Base-by-base conservation (phyloP, 495 filamentous ascomycete species). In the Neurospora sp. region DNA sequence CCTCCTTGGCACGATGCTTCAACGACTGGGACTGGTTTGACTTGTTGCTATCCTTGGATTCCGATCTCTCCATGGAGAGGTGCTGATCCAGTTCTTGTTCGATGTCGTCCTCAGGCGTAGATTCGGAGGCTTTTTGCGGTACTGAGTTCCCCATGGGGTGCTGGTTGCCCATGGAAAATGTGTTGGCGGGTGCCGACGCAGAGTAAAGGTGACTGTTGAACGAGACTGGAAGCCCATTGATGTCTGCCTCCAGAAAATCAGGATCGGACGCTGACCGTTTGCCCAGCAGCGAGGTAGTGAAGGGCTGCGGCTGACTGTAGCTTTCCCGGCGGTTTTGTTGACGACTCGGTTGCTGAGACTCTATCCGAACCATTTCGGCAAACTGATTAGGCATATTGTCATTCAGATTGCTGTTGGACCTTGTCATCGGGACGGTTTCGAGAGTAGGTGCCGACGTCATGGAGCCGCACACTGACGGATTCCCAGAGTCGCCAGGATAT, bases 381-480 rank as follows among this genome's bases (percentile, higher is more conserved):
- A 85, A 81, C 71, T 79, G 82, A 70, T 77, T 77, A 2, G 78
- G 75, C 10, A 83, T 76, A 62, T 77, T 81, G 71, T 84, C 83
- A 74, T 83, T 82, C 59, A 84, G 69, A 37, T 72, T 74, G 75
- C 85, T 86, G 72, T 83, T 84, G 48, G 81, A 79, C 54, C 85
- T 79, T 2, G 81, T 83, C 85, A 86, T 86, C 59, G 85, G 82
- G 5, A 78, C 77, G 0, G 82, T 84, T 38, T 82, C 83, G 37
- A 82, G 75, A 2, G 83, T 84, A 31, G 85, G 80, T 27, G 79
- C 82, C 48, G 84, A 84, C 18, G 82, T 83, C 79, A 86, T 79
- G 5, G 85, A 86, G 39, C 82, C 84, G 72, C 82, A 85, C 8
- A 78, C 75, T 3, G 85, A 84, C 12, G 77, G 75, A 6, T 78